Conservation (phyloP, 164 flowering plant genomes). For the Berberis thunbergii region DNA sequence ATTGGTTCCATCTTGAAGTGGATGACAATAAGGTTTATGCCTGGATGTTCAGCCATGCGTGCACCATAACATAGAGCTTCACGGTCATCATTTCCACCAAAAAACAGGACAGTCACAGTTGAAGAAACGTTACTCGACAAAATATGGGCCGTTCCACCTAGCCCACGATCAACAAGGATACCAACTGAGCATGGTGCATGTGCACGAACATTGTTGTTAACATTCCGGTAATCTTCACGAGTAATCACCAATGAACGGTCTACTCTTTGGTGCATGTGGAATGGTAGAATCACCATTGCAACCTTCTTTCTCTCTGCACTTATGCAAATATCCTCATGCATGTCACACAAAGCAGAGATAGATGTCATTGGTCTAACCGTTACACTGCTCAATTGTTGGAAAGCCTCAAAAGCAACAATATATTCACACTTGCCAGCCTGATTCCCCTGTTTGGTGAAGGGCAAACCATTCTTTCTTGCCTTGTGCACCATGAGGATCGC, state of each 20-base stretch:
- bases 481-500: constrained; percentile 67
- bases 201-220: constrained; percentile 39
- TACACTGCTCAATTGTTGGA: constrained; percentile 45
- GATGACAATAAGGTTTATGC: constrained; percentile 26
- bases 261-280: constrained; percentile 24
- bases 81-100: constrained; percentile 59
- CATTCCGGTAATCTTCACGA: constrained; percentile 17
- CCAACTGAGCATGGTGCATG: constrained; percentile 59
- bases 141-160: constrained; percentile 45
- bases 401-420: constrained; percentile 58
- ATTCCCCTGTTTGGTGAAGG: constrained; percentile 48
- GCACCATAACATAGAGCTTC: constrained; percentile 53
- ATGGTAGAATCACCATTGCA: constrained; percentile 25
- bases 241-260: constrained; percentile 26
- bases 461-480: constrained; percentile 58
- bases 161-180: constrained; percentile 50
- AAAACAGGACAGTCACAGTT: constrained; percentile 33
- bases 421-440: constrained; percentile 23
- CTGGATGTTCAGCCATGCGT: constrained; percentile 70
- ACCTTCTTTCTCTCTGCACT: constrained; percentile 43
- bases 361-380: constrained; percentile 52
- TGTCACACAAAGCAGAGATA: constrained; percentile 39
- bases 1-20: constrained; percentile 14
- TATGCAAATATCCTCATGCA: constrained; percentile 64
- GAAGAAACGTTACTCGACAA: constrained; percentile 37